phyloP scores from a whole-genome alignment of 352 stramenopile genomes.

The Aphanomyces stellatus region DNA sequence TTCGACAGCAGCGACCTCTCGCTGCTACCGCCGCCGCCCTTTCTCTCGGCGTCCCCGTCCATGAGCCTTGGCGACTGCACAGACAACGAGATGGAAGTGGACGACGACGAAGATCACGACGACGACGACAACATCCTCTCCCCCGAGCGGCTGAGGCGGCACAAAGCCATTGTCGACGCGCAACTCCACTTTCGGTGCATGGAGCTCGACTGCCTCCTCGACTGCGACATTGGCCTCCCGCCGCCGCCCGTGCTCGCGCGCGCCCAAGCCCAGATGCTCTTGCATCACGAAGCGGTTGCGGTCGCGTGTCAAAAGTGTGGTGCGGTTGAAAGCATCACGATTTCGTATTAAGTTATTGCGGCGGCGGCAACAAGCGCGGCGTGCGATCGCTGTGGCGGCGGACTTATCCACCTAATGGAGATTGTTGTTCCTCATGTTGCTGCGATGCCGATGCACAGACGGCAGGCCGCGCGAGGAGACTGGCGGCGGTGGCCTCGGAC shows the following conservation, averaged over 20 bases:
- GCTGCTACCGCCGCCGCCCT: not conserved
- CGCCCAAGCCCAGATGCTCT: not conserved
- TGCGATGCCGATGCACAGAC: too few relatives aligned
- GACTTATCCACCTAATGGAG: too few relatives aligned
- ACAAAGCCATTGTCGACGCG: not conserved
- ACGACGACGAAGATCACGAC: not conserved
- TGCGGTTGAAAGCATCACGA: not conserved
- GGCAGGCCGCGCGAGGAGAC: too few relatives aligned
- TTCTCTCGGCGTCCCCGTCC: not conserved
- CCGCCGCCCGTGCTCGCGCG: not conserved
- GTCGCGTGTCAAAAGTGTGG: slow-evolving; percentile 2
- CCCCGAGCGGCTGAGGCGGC: not conserved
- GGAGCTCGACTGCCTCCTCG: not conserved
- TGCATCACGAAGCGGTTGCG: not conserved
- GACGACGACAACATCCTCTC: not conserved
- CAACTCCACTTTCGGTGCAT: slow-evolving; percentile 4
- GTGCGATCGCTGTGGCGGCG: too few relatives aligned
- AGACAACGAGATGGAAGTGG: not conserved
- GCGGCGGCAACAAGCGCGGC: too few relatives aligned
- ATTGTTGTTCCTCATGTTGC: too few relatives aligned
- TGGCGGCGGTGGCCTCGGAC: too few relatives aligned
- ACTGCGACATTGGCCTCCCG: not conserved
- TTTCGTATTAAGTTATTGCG: slow-evolving; percentile 12
- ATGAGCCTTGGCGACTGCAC: not conserved
- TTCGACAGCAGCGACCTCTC: not conserved